These are phyloP conservation scores for Rhynchosporium secalis DNA, from an alignment of 2,329 filamentous ascomycete genomes.

Conservation along the genomic window DNA sequence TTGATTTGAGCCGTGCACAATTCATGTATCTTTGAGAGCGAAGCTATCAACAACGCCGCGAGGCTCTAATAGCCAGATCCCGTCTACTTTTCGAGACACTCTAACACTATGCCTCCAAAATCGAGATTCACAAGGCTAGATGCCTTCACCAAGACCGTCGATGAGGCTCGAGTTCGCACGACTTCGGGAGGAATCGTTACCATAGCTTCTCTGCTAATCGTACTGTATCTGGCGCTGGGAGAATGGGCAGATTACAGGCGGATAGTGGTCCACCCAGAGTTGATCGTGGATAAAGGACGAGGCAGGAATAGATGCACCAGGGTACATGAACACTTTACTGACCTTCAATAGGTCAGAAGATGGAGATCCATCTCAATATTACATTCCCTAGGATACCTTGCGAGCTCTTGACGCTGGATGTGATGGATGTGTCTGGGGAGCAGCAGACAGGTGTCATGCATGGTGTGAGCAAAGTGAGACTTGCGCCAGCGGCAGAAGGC, in stretches of 20 bases:
- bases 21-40: constrained; percentile 34
- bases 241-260: constrained; percentile 95
- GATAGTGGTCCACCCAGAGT: constrained; percentile 83
- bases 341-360: constrained; percentile 74
- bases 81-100: neutral
- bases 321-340: neutral
- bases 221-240: constrained; percentile 86
- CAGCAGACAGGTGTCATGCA: constrained; percentile 93
- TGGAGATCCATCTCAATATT: constrained; percentile 98
- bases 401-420: constrained; percentile 92
- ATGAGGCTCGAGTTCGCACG: constrained; percentile 94
- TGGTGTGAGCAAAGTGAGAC: constrained; percentile 86
- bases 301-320: constrained; percentile 52
- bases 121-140: constrained; percentile 95
- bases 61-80: constrained; percentile 22
- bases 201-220: constrained; percentile 82
- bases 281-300: constrained; percentile 95
- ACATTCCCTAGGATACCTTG: constrained; percentile 93
- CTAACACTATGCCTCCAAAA: constrained; percentile 73
- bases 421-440: constrained; percentile 98
- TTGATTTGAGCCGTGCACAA: constrained; percentile 19
- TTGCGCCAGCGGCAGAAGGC: constrained; percentile 71
- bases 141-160: constrained; percentile 98
- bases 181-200: constrained; percentile 95
- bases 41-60: constrained; percentile 22